A percentile compares a stretch with the other conserved stretches of the same genome.
phyloP scores from a whole-genome alignment of 768 basidiomycete species.

The Trametes gibbosa region DNA sequence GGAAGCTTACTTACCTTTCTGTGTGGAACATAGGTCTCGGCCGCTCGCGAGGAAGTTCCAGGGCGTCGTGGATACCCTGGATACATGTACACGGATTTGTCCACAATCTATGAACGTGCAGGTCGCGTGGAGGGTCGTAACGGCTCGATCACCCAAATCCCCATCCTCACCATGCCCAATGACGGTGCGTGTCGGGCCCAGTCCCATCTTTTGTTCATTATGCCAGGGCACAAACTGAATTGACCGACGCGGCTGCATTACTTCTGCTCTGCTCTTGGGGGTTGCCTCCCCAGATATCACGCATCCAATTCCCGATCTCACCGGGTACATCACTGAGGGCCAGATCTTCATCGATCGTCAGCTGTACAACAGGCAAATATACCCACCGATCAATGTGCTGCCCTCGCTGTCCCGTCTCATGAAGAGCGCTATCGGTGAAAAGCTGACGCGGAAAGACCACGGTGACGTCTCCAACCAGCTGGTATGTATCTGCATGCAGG shows the following conservation, averaged over 20 bases:
- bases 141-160: conserved; percentile 99
- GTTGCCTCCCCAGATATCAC: conserved; percentile 76
- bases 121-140: conserved; percentile 97
- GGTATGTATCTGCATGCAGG: conserved; percentile 45
- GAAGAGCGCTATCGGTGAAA: conserved; percentile 99
- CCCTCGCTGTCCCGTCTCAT: conserved; percentile 98
- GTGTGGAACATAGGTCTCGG: conserved; percentile 69
- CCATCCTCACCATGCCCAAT: conserved; percentile 99
- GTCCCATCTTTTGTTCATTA: not conserved
- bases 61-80: conserved; percentile 98
- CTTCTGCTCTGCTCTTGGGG: conserved; percentile 1
- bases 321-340: conserved; percentile 99
- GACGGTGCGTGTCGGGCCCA: conserved; percentile 62
- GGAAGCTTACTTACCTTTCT: conserved; percentile 3
- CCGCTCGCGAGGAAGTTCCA: conserved; percentile 98
- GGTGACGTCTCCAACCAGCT: conserved; percentile 99
- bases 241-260: not conserved
- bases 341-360: conserved; percentile 99
- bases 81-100: conserved; percentile 99
- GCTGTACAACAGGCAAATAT: conserved; percentile 94
- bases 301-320: conserved; percentile 99
- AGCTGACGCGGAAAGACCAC: conserved; percentile 96
- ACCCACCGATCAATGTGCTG: conserved; percentile 98
- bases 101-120: conserved; percentile 99
- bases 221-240: not conserved